A percentile compares a stretch with the other conserved stretches of the same genome.
phyloP scores from a whole-genome alignment of 306 rosid genomes.

The Gastrolobium villosum region DNA sequence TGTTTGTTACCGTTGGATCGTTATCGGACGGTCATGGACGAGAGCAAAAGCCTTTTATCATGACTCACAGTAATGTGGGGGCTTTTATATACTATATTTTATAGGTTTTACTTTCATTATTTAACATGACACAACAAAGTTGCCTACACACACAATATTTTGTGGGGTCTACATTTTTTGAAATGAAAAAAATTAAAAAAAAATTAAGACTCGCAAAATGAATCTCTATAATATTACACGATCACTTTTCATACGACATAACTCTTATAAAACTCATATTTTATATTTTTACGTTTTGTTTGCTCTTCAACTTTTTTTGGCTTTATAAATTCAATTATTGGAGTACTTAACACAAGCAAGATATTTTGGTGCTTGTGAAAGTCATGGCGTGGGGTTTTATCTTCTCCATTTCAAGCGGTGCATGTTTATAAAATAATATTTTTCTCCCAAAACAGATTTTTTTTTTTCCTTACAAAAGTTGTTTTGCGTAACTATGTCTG shows the following conservation, averaged over 20 bases:
- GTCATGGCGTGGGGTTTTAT: background rate
- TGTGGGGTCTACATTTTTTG: too few relatives aligned
- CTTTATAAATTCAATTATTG: background rate
- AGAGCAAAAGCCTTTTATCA: background rate
- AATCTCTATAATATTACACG: too few relatives aligned
- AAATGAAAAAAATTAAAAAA: too few relatives aligned
- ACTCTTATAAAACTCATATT: too few relatives aligned
- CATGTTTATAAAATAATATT: background rate
- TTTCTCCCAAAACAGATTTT: too few relatives aligned
- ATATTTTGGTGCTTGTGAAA: background rate
- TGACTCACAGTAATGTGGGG: conserved; percentile 2
- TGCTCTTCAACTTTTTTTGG: background rate
- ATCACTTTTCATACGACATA: too few relatives aligned
- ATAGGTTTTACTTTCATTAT: too few relatives aligned
- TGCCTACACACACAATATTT: too few relatives aligned
- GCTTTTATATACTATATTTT: background rate
- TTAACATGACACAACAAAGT: too few relatives aligned
- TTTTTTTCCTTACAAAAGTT: too few relatives aligned
- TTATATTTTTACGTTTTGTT: conserved; percentile 1
- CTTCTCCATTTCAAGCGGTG: background rate
- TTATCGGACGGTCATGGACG: background rate
- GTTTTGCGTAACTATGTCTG: too few relatives aligned
- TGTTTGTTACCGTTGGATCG: background rate
- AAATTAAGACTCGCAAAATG: too few relatives aligned
- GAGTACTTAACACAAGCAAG: background rate